Base-by-base conservation (phyloP, 2,329 filamentous ascomycete species). In the Alternaria brassicicola region DNA sequence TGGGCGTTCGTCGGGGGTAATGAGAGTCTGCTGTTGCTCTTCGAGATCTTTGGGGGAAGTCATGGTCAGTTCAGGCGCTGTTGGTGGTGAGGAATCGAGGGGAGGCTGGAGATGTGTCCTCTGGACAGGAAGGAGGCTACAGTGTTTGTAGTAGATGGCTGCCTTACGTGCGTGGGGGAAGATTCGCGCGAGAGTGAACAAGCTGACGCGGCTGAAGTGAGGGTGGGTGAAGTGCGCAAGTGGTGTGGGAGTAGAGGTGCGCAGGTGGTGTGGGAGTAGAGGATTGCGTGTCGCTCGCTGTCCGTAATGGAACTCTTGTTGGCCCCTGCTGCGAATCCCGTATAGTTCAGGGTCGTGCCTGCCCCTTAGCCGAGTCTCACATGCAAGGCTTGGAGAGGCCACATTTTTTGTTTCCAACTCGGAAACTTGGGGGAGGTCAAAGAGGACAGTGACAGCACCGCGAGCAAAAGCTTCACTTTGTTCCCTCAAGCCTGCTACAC, bases 21-120 rank as follows among this genome's bases (percentile, higher is more conserved):
- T 61, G 48, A 70, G 66, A 19, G 61, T 66, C 35, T 71, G 65
- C 36, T 71, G 72, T 28, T 73, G 68, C 50, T 69, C 65, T 67
- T 72, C 61, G 59, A 66, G 53, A 47, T 73, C 69, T 73, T 66
- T 45, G 42, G 63, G 41, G 52, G 69, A 67, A 51, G 69, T 61
- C 67, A 71, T 72, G 31, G 67, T 74, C 57, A 74, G 71, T 59
- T 74, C 58, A 74, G 71, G 58, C 64, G 52, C 25, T 47, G 54
- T 28, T 51, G 41, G 57, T 54, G 58, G 35, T 46, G 38, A 42
- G 49, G 36, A 47, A 35, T 41, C 35, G 55, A 52, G 48, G 51
- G 17, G 35, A 36, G 28, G 53, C 46, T 45, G 57, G 64, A 69
- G 61, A 75, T 71, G 72, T 74, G 73, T 70, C 72, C 69, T 75